phyloP scores from a whole-genome alignment of 129 eudicot genomes.

The Helianthus annuus region HanXRQr2.0-SUNRISE NC_035435.2:122543320-122543819 shows the following conservation, averaged over 20 bases:
- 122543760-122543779: constrained; percentile 83
- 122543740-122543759: constrained; percentile 91
- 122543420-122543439: constrained; percentile 70
- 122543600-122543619: constrained; percentile 71
- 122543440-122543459: constrained; percentile 48
- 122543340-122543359: constrained; percentile 70
- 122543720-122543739: constrained; percentile 76
- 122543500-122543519: constrained; percentile 75
- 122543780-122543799: constrained; percentile 65
- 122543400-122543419: constrained; percentile 89
- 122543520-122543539: constrained; percentile 65
- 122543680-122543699: constrained; percentile 66
- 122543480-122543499: constrained; percentile 46
- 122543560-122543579: constrained; percentile 68
- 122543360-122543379: constrained; percentile 93
- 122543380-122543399: constrained; percentile 89
- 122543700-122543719: constrained; percentile 71
- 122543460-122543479: constrained; percentile 43
- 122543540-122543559: constrained; percentile 69
- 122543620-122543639: constrained; percentile 90
- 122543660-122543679: constrained; percentile 76
- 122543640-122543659: constrained; percentile 83
- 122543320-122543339: constrained; percentile 95
- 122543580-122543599: constrained; percentile 60
- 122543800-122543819: constrained; percentile 39